Conservation (phyloP, 441 rosid genomes). For the Gossypium aridum region DNA sequence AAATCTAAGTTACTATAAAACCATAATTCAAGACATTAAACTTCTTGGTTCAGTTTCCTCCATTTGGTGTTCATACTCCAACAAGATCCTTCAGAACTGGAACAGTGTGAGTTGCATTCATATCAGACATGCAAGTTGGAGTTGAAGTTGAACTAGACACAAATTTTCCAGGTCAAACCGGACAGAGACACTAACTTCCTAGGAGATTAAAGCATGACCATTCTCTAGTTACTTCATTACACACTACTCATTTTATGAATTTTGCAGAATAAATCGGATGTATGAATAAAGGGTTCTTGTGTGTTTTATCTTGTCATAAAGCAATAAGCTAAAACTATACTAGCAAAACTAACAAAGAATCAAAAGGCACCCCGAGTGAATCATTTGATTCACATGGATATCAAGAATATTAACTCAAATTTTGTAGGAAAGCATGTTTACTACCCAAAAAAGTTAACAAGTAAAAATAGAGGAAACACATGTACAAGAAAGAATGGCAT, state of each 20-base stretch:
- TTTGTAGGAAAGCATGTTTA: background rate
- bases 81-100: background rate
- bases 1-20: background rate
- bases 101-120: background rate
- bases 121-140: background rate
- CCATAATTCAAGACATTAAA: background rate
- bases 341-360: background rate
- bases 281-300: background rate
- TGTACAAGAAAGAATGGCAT: slow-evolving; percentile 8
- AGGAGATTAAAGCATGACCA: background rate
- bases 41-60: background rate
- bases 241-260: background rate
- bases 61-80: background rate
- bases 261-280: background rate
- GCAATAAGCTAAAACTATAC: background rate
- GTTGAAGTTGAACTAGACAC: background rate
- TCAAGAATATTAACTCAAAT: background rate
- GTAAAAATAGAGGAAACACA: background rate
- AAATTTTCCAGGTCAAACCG: background rate
- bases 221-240: background rate
- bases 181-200: background rate
- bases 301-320: background rate
- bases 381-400: background rate
- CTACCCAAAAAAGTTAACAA: background rate
- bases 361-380: background rate